These are phyloP conservation scores for Psidium guajava DNA, from an alignment of 345 rosid species.

Conservation along the genomic window DNA sequence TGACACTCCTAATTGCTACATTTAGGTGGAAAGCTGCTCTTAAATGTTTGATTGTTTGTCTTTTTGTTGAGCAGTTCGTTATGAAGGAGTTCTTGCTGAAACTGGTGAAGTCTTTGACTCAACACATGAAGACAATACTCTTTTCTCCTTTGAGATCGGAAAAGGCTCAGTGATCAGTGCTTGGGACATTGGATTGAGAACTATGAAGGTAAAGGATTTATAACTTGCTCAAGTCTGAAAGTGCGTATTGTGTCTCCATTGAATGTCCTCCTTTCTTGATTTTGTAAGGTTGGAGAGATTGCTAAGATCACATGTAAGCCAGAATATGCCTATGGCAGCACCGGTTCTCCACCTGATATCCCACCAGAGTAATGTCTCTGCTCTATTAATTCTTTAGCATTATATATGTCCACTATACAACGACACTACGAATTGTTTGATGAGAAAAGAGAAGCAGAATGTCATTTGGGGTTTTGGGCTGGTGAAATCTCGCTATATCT, in stretches of 20 bases:
- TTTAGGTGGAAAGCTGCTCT: not conserved
- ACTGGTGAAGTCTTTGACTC: slow-evolving; percentile 85
- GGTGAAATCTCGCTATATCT: not conserved
- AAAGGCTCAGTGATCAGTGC: slow-evolving; percentile 73
- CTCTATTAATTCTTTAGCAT: not conserved
- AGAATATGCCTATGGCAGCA: slow-evolving; percentile 82
- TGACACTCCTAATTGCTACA: not conserved
- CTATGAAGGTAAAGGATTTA: slow-evolving; percentile 59
- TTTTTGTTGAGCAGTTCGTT: slow-evolving; percentile 50
- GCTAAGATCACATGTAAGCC: slow-evolving; percentile 90
- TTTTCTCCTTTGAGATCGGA: slow-evolving; percentile 85
- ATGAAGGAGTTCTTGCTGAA: slow-evolving; percentile 75
- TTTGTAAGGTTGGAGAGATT: slow-evolving; percentile 81
- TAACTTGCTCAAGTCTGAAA: not conserved
- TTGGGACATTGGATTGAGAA: slow-evolving; percentile 78
- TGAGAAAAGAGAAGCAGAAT: not conserved
- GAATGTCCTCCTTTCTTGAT: not conserved
- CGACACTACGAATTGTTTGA: not conserved
- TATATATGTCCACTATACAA: not conserved
- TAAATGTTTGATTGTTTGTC: not conserved
- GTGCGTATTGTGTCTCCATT: not conserved
- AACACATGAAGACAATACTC: slow-evolving; percentile 73
- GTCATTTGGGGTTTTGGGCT: not conserved
- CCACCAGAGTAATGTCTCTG: slow-evolving; percentile 57
- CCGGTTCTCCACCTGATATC: slow-evolving; percentile 86